A percentile compares a stretch with the other conserved stretches of the same genome.
Evolutionary conservation across 2,329 filamentous ascomycete species (phyloP).

Genomic region (Nannizzia gypsea): DNA sequence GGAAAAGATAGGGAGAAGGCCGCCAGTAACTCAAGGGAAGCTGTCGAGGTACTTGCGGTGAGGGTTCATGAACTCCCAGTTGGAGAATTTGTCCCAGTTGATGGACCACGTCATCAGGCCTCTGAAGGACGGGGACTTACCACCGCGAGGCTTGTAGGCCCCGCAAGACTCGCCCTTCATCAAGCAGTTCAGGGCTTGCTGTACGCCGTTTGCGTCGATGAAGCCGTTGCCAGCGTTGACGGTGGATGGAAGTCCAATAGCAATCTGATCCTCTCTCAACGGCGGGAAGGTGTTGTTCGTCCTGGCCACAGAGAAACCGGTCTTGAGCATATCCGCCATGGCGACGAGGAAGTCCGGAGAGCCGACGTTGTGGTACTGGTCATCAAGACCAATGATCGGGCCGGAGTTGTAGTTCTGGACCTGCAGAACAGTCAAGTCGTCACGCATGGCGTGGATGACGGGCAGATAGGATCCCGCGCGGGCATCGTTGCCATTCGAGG

Average conservation of each 20-base stretch:
- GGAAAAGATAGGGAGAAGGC: background rate
- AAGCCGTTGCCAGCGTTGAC: conserved; percentile 3
- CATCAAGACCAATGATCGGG: conserved; percentile 6
- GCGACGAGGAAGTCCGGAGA: conserved; percentile 6
- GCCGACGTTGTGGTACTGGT: conserved; percentile 4
- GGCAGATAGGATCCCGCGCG: conserved; percentile 6
- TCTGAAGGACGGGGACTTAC: background rate
- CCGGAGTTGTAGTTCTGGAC: conserved; percentile 9
- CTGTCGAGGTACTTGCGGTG: conserved; percentile 5
- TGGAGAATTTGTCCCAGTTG: conserved; percentile 7
- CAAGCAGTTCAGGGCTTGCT: conserved; percentile 3
- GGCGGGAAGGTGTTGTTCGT: conserved; percentile 6
- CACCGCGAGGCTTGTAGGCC: conserved; percentile 4
- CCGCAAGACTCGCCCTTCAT: conserved; percentile 4
- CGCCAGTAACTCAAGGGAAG: background rate
- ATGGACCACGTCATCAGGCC: conserved; percentile 8
- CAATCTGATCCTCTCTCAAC: conserved; percentile 6
- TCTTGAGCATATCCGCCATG: conserved; percentile 9
- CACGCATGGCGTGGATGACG: conserved; percentile 7
- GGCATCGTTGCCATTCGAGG: background rate
- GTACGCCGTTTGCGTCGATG: background rate
- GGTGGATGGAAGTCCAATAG: conserved; percentile 2
- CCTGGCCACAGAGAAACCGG: conserved; percentile 6
- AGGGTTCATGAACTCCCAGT: conserved; percentile 1
- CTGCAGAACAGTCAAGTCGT: conserved; percentile 6